Base-by-base conservation (phyloP, 805 yeast genomes). In the Cyberlindnera xishuangbannaensis region DNA sequence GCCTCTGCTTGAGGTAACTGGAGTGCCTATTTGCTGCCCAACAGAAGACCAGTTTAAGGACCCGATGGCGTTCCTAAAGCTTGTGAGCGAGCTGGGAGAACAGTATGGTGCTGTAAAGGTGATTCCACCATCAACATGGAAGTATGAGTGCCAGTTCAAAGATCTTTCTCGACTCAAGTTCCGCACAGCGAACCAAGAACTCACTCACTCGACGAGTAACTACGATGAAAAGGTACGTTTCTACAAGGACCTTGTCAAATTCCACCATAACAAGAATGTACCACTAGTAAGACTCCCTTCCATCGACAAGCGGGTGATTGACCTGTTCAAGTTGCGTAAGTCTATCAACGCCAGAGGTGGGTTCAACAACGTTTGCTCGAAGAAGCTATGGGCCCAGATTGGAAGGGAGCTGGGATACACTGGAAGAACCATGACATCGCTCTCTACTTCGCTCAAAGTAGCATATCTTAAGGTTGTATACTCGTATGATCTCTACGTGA, bases 321-420 rank as follows among this genome's bases (percentile, higher is more conserved):
- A 83, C 56, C 59, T 83, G 22, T 83, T 66, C 53, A 63, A 73
- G 26, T 56, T 83, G 25, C 68, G 72, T 44, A 61, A 69, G 24
- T 65, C 74, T 11, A 92, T 84, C 2, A 61, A 68, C 14, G 51
- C 71, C 13, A 62, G 81, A 39, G 92, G 92, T 14, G 94, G 94
- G 0, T 77, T 66, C 50, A 64, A 65, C 9, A 64, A 58, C 9
- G 87, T 84, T n/a, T 71, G 81, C 28, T 56, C 67, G 35, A 70
- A 69, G 36, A 81, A 82, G 48, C 62, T 74, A 28, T 85, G 95
- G 95, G 86, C 86, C 1, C 86, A 82, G 49, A 71, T 85, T 8
- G 90, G 90, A 11, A 65, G 87, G 34, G 95, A 83, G 46, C 59
- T 85, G 31, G 94, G 95, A 0, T 82, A 78, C 51, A 69, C 75